Conservation (phyloP, 2,329 filamentous ascomycete genomes). For the Fusarium anthophilum region DNA sequence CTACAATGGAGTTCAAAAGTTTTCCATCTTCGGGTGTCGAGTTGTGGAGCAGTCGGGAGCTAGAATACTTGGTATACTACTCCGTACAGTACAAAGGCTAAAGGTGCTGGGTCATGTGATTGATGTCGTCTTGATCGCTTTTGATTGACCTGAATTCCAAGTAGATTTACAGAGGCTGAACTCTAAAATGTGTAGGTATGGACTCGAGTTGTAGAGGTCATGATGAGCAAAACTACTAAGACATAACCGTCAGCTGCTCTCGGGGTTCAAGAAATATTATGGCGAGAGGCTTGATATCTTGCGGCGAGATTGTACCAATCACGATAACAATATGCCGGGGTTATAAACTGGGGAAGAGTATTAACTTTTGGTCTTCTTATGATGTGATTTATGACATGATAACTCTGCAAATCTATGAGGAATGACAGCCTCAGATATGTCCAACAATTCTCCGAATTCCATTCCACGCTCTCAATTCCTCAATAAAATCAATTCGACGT, state of each 20-base stretch:
- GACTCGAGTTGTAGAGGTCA: conserved; percentile 13
- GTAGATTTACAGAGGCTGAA: conserved; percentile 20
- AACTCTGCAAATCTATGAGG: background rate
- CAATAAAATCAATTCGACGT: conserved; percentile 24
- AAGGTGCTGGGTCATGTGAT: conserved; percentile 37
- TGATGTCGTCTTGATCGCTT: conserved; percentile 1
- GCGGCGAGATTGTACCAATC: background rate
- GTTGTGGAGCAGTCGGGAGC: conserved; percentile 36
- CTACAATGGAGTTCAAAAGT: conserved; percentile 37
- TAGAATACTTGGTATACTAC: conserved; percentile 1
- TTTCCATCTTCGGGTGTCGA: conserved; percentile 38
- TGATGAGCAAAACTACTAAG: conserved; percentile 7
- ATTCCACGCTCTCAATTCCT: background rate
- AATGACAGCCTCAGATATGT: background rate
- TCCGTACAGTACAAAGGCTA: background rate
- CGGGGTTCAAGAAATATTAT: background rate
- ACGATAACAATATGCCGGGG: background rate
- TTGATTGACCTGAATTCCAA: conserved; percentile 4
- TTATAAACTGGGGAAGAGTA: background rate
- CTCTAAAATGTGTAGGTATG: conserved; percentile 2
- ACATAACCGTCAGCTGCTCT: background rate
- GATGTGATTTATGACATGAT: background rate
- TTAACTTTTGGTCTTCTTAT: background rate
- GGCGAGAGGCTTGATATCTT: background rate
- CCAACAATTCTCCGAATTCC: background rate